Percentiles rank a stretch among this genome's conserved stretches.
These are phyloP conservation scores for Ascochyta viciae-villosae DNA, from an alignment of 2,329 filamentous ascomycete species.

Conservation along the genomic window DNA sequence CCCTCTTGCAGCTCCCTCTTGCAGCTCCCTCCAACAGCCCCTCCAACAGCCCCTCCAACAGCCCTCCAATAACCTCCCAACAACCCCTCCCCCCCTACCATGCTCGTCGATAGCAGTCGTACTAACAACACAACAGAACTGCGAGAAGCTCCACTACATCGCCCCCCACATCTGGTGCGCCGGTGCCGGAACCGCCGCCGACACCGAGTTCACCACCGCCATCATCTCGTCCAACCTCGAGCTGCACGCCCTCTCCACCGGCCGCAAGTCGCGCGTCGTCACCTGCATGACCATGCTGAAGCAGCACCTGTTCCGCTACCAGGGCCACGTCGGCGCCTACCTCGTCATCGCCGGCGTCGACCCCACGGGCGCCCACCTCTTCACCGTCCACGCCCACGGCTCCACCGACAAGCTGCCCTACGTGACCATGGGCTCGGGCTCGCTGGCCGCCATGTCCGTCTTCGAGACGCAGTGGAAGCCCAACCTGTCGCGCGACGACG, in stretches of 20 bases:
- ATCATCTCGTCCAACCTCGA: slow-evolving; percentile 99
- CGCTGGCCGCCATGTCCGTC: slow-evolving; percentile 94
- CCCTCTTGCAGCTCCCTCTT: no score
- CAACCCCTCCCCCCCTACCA: no score
- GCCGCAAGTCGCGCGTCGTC: slow-evolving; percentile 94
- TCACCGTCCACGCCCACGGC: slow-evolving; percentile 98
- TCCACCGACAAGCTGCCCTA: slow-evolving; percentile 98
- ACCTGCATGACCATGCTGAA: slow-evolving; percentile 99
- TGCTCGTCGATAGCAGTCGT: no score
- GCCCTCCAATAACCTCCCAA: no score
- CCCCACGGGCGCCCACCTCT: slow-evolving; percentile 92
- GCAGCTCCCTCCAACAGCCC: no score
- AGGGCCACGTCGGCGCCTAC: slow-evolving; percentile 97
- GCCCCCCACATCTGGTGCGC: slow-evolving; percentile 99
- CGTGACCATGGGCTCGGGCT: slow-evolving; percentile 98
- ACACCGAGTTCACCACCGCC: slow-evolving; percentile 98
- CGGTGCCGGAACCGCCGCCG: slow-evolving; percentile 94
- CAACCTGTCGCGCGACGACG: slow-evolving; percentile 76
- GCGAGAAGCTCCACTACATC: slow-evolving; percentile 99
- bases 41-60: no score
- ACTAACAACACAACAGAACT: slow-evolving; percentile 68
- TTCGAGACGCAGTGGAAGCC: slow-evolving; percentile 97
- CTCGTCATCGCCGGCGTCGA: slow-evolving; percentile 96
- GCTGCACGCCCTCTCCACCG: slow-evolving; percentile 93
- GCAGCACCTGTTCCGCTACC: slow-evolving; percentile 98